These are phyloP conservation scores for Torrubiellomyces zombiae DNA, from an alignment of 2,329 filamentous ascomycete genomes.

Conservation along the genomic window DNA sequence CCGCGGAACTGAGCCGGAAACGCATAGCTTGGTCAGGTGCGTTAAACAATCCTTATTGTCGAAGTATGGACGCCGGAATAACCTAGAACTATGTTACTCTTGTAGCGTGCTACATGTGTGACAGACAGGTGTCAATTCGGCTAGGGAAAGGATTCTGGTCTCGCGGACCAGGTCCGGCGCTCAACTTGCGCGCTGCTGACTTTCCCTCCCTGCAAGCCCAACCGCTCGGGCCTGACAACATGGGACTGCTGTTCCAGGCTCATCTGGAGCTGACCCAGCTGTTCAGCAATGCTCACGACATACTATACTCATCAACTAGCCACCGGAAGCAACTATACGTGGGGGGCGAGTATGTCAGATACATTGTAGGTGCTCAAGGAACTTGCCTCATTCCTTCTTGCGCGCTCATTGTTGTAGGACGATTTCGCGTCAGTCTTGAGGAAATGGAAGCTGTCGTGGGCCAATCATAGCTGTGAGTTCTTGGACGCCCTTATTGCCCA, in stretches of 20 bases:
- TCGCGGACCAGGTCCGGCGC: slow-evolving; percentile 50
- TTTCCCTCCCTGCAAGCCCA: slow-evolving; percentile 48
- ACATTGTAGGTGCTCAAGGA: slow-evolving; percentile 27
- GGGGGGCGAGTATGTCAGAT: slow-evolving; percentile 57
- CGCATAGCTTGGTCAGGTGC: slow-evolving; percentile 49
- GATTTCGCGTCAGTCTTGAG: slow-evolving; percentile 54
- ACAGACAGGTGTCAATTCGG: slow-evolving; percentile 52
- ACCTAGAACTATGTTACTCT: too few relatives aligned
- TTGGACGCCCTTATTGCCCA: too few relatives aligned
- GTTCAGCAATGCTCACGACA: slow-evolving; percentile 58
- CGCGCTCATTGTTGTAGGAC: slow-evolving; percentile 20
- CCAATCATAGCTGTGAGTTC: slow-evolving; percentile 43
- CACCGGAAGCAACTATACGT: slow-evolving; percentile 54
- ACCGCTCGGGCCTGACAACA: slow-evolving; percentile 44
- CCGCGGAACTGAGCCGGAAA: slow-evolving; percentile 43
- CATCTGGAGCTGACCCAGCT: slow-evolving; percentile 55
- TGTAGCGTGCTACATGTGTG: slow-evolving; percentile 44
- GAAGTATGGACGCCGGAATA: too few relatives aligned
- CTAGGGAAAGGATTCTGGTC: slow-evolving; percentile 62
- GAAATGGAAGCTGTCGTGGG: slow-evolving; percentile 56
- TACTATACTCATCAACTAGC: slow-evolving; percentile 54
- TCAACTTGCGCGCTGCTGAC: slow-evolving; percentile 45
- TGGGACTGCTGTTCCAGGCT: slow-evolving; percentile 52
- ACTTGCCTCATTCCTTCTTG: too few relatives aligned
- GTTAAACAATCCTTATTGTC: slow-evolving; percentile 1